phyloP scores from a whole-genome alignment of 345 rosid species.

The Brassica nigra region DNA sequence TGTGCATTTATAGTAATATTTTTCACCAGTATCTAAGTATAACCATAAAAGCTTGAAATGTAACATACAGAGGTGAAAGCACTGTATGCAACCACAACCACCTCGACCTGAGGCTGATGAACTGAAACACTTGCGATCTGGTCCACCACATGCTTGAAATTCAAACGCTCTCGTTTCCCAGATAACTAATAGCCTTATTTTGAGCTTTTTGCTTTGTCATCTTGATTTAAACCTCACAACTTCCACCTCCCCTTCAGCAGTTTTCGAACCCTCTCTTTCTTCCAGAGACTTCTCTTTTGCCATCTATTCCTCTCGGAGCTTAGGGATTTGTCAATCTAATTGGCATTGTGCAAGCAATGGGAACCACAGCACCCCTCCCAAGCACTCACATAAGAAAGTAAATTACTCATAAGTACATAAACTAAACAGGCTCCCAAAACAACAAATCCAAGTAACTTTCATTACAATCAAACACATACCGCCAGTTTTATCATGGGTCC shows the following conservation, averaged over 20 bases:
- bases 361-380: too few species aligned
- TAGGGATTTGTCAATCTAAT: too few species aligned
- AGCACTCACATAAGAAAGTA: too few species aligned
- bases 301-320: too few species aligned
- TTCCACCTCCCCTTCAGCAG: constrained; percentile 2
- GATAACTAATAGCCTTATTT: constrained; percentile 40
- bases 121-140: constrained; percentile 49
- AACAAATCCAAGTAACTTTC: background rate
- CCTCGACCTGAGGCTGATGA: constrained; percentile 42
- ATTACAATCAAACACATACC: background rate
- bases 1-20: too few species aligned
- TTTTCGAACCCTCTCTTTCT: constrained; percentile 1
- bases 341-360: too few species aligned
- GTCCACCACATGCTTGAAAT: constrained; percentile 50
- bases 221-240: constrained; percentile 57
- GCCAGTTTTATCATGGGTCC: background rate
- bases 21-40: too few species aligned
- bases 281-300: constrained; percentile 21
- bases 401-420: too few species aligned
- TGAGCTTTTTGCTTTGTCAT: constrained; percentile 68
- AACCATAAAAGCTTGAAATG: background rate
- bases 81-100: constrained; percentile 22
- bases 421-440: too few species aligned
- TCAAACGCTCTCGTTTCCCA: constrained; percentile 54
- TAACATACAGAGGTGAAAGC: background rate